These are phyloP conservation scores for Gynostemma pentaphyllum DNA, from an alignment of 306 rosid genomes.

Conservation along the genomic window DNA sequence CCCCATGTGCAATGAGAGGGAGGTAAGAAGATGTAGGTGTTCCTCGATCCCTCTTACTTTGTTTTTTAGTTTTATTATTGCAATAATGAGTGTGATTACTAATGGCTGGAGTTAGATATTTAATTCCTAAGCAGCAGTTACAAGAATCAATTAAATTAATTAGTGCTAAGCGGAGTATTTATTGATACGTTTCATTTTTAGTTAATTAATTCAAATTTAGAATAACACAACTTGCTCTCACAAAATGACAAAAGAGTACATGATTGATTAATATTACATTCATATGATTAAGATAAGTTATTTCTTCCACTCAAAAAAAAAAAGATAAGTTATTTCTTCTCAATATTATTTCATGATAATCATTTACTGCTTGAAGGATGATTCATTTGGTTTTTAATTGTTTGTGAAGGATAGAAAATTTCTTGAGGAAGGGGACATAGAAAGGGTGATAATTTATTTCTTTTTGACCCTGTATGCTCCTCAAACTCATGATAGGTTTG, in stretches of 20 bases:
- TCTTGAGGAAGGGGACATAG: neutral
- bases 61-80: neutral
- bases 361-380: neutral
- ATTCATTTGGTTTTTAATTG: neutral
- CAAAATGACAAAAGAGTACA: too few species aligned
- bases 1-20: constrained; percentile 99
- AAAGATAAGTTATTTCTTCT: neutral
- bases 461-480: neutral
- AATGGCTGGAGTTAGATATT: neutral
- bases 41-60: constrained; percentile 20
- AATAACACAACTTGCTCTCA: neutral
- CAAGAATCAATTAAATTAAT: neutral
- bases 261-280: too few species aligned
- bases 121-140: neutral
- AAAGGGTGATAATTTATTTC: neutral
- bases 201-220: neutral
- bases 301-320: too few species aligned
- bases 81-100: neutral
- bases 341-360: neutral
- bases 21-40: constrained; percentile 94
- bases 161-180: neutral
- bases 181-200: neutral
- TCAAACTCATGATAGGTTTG: neutral
- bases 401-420: neutral
- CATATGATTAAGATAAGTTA: too few species aligned